Evolutionary conservation across 345 rosid species (phyloP).

Genomic region (Litchi chinensis): DNA sequence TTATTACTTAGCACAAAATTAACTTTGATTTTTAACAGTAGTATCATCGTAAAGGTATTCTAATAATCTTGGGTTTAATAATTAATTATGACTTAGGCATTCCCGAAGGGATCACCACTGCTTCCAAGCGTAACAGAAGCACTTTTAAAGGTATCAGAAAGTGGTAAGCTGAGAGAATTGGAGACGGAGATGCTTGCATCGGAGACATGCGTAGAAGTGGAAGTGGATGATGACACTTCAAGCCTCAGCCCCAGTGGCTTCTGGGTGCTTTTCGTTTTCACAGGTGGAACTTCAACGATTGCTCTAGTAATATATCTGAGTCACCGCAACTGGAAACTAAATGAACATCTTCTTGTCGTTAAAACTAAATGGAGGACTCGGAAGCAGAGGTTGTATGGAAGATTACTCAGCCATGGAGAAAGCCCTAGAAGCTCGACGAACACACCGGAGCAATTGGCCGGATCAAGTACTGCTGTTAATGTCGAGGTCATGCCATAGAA

Average conservation of each 20-base stretch:
- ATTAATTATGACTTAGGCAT: slow-evolving; percentile 10
- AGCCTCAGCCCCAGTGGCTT: slow-evolving; percentile 23
- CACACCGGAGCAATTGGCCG: not conserved
- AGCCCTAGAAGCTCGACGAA: not conserved
- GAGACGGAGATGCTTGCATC: slow-evolving; percentile 18
- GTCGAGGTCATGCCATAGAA: not conserved
- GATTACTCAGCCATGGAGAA: not conserved
- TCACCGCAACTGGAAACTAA: not conserved
- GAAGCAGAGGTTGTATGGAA: not conserved
- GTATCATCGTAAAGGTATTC: too few species aligned
- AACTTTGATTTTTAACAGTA: too few species aligned
- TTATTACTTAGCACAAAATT: too few species aligned
- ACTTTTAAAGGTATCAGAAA: slow-evolving; percentile 27
- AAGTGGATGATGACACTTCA: slow-evolving; percentile 1
- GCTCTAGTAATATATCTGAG: slow-evolving; percentile 13
- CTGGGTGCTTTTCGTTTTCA: slow-evolving; percentile 19
- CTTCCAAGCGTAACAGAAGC: slow-evolving; percentile 27
- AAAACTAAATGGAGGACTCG: not conserved
- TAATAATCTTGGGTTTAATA: too few species aligned
- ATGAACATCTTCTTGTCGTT: not conserved
- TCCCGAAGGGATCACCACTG: slow-evolving; percentile 28
- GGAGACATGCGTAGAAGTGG: slow-evolving; percentile 14
- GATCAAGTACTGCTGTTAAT: not conserved
- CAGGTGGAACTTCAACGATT: slow-evolving; percentile 28
- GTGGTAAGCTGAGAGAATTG: slow-evolving; percentile 25